Base-by-base conservation (phyloP, 441 rosid genomes). In the Populus hybrid region DNA sequence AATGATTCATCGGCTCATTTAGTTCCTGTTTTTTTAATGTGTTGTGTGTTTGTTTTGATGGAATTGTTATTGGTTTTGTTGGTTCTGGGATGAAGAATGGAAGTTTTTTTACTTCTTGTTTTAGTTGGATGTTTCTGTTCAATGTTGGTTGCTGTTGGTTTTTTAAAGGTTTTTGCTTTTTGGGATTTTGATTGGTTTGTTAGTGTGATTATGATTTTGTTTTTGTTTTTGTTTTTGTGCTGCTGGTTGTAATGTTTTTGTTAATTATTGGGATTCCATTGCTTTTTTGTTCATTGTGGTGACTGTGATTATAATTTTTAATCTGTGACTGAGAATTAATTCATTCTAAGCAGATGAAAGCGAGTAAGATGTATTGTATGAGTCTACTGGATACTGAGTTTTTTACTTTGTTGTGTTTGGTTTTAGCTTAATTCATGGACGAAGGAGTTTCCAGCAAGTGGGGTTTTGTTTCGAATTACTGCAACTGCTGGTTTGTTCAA, bases 381-480 rank as follows among this genome's bases (percentile, higher is more conserved):
- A 38, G 35, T 38, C 73, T 77, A 2, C 73, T 10, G 18, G 2
- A 26, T 74, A 30, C 2, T 36, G 75, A 38, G 24, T 84, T 72
- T 81, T 70, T 57, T 70, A 32, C n/a, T 73, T 53, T 69, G 68
- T 71, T 73, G 72, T 46, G 78, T 80, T 81, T 78, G 78, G 53
- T 85, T 80, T 78, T 92, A 95, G 97, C 79, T 87, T 81, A 74
- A 83, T 81, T 80, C 88, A 64, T 81, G 86, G 89, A 82, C 86
- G 40, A 81, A 69, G 30, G 82, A 86, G 70, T 64, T 78, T 76
- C 78, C 79, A 26, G 67, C 84, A 53, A 72, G 77, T 77, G 86
- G 88, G 78, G 38, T 88, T 84, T 85, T 87, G 46, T 85, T 82
- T 78, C 78, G 85, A 77, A 81, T 91, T 78, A 75, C 82, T 67